These are phyloP conservation scores for Suillus occidentalis DNA, from an alignment of 768 basidiomycete genomes.

Conservation along the genomic window DNA sequence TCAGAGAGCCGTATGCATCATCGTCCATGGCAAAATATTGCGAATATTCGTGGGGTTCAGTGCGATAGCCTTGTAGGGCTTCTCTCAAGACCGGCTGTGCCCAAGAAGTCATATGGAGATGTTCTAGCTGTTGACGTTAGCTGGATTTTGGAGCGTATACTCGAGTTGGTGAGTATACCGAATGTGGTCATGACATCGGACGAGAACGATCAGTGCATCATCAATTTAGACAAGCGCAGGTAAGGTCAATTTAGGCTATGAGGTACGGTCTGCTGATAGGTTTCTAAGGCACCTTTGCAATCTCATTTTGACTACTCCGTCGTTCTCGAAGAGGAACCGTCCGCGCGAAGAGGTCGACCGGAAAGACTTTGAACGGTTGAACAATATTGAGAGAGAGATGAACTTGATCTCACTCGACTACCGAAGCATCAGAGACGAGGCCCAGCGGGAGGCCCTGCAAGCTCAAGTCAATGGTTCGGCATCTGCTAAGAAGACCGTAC, in stretches of 20 bases:
- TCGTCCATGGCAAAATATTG: conserved; percentile 78
- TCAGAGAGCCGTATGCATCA: conserved; percentile 77
- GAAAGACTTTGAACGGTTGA: conserved; percentile 72
- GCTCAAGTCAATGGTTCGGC: conserved; percentile 41
- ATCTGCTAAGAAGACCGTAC: conserved; percentile 52
- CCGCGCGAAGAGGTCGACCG: conserved; percentile 59
- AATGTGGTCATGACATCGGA: conserved; percentile 60
- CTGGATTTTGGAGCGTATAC: conserved; percentile 79
- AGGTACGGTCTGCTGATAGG: conserved; percentile 15
- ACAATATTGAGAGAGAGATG: conserved; percentile 73
- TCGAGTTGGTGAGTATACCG: conserved; percentile 75
- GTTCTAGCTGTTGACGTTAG: conserved; percentile 73
- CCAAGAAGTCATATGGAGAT: conserved; percentile 45
- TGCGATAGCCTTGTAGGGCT: conserved; percentile 63
- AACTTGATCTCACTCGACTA: conserved; percentile 62
- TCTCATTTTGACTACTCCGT: conserved; percentile 56
- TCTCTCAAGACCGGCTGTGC: conserved; percentile 50
- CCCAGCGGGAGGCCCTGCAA: conserved; percentile 58
- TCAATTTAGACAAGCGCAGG: conserved; percentile 86
- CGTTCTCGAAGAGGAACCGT: conserved; percentile 41
- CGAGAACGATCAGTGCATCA: conserved; percentile 57
- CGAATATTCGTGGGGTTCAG: conserved; percentile 55
- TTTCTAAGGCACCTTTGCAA: conserved; percentile 61
- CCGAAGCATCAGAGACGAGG: conserved; percentile 75
- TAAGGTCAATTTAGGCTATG: conserved; percentile 28